Conservation (phyloP, 2,329 filamentous ascomycete genomes). For the Trichoderma brevicompactum region DNA sequence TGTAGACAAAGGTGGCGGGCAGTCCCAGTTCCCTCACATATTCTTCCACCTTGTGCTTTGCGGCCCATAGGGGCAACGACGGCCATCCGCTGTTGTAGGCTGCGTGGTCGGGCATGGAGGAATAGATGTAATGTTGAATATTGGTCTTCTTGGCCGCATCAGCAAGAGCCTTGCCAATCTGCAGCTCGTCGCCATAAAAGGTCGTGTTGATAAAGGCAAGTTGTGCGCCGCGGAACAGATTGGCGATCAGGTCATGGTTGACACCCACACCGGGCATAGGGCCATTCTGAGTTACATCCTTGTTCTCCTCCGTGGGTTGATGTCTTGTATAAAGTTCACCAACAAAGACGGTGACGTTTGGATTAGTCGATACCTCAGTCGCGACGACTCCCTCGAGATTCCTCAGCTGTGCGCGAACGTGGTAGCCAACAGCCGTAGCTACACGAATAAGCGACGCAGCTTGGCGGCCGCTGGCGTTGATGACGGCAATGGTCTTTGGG, state of each 20-base stretch:
- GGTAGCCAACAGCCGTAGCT: slow-evolving; percentile 89
- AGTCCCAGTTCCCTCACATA: slow-evolving; percentile 83
- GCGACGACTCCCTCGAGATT: slow-evolving; percentile 87
- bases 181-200: slow-evolving; percentile 92
- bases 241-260: slow-evolving; percentile 71
- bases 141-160: slow-evolving; percentile 85
- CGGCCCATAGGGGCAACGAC: slow-evolving; percentile 85
- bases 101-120: slow-evolving; percentile 94
- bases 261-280: slow-evolving; percentile 67
- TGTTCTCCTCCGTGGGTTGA: slow-evolving; percentile 53
- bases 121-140: slow-evolving; percentile 92
- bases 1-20: slow-evolving; percentile 91
- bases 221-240: slow-evolving; percentile 81
- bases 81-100: slow-evolving; percentile 78
- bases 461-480: slow-evolving; percentile 95
- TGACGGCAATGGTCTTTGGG: slow-evolving; percentile 85
- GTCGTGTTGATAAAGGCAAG: slow-evolving; percentile 98
- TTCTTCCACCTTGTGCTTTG: slow-evolving; percentile 90
- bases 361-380: slow-evolving; percentile 78
- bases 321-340: slow-evolving; percentile 66
- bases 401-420: slow-evolving; percentile 88
- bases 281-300: slow-evolving; percentile 70
- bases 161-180: slow-evolving; percentile 84
- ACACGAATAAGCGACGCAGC: slow-evolving; percentile 94
- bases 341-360: slow-evolving; percentile 71